Base-by-base conservation (phyloP, 106 monocot genomes). In the Phalaenopsis aphrodite region DNA sequence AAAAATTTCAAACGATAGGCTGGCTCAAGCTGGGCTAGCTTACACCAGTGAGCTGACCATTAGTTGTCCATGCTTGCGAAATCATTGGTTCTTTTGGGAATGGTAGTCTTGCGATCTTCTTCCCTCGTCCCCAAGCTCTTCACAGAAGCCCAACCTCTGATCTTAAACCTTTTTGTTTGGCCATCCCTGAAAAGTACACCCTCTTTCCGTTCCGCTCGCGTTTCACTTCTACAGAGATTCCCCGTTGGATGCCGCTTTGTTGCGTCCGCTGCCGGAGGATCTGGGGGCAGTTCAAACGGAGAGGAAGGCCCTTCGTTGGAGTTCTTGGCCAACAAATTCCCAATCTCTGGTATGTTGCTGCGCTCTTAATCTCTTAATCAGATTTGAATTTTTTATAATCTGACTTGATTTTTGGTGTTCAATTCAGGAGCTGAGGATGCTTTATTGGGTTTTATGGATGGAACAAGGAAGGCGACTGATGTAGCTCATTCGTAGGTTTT, bases 401-500 rank as follows among this genome's bases (percentile, higher is more conserved):
- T 84, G 23, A 75, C 69, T 14, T 69, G 38, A 69, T 14, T 69
- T 46, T n/a, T 52, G 1, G 11, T 79, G 37, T 57, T 38, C 42
- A 42, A 21, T 80, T 78, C 61, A 93, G 89, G 84, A 74, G 48
- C 84, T 38, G 93, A 93, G 79, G 93, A 90, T 52, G 87, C 84
- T 84, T 76, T 91, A 42, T 68, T 90, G 87, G 89, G 85, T 15
- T 91, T 96, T 73, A 49, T 93, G 57, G 81, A 80, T 41, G 96
- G 96, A 6, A 90, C 78, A 82, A 84, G 79, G 49, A 96, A 86
- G 79, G 91, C 90, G 9, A 96, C 91, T 0, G 96, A 96, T 77
- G 84, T 96, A 79, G 91, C 93, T 87, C 96, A 96, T 87, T 85
- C 81, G 95, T 96, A 91, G 85, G 95, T 96, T 78, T 83, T 75